Conservation (phyloP, 2,329 filamentous ascomycete genomes). For the Penicillium glabrum region DNA sequence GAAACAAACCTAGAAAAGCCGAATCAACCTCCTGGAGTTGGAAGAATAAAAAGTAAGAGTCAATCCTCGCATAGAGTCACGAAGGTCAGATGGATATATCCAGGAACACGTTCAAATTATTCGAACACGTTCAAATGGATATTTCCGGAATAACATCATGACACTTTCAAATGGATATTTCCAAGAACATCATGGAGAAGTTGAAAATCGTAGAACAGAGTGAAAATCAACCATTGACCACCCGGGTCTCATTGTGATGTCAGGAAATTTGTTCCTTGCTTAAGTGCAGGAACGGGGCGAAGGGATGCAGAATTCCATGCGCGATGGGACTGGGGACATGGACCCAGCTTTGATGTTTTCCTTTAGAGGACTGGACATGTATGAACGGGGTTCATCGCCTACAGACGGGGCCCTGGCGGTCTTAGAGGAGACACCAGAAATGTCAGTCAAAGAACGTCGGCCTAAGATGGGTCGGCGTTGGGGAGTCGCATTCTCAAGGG, state of each 20-base stretch:
- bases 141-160: too few relatives aligned
- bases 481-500: conserved; percentile 41
- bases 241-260: not conserved
- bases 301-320: conserved; percentile 22
- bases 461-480: conserved; percentile 28
- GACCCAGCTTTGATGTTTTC: conserved; percentile 38
- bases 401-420: conserved; percentile 33
- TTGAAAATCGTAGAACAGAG: not conserved
- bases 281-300: not conserved
- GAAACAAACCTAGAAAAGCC: not conserved
- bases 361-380: conserved; percentile 43
- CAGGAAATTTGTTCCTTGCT: not conserved
- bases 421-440: conserved; percentile 38
- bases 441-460: conserved; percentile 31
- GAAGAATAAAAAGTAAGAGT: not conserved
- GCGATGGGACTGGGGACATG: conserved; percentile 38
- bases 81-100: too few relatives aligned
- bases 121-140: too few relatives aligned
- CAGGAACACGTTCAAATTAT: too few relatives aligned
- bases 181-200: too few relatives aligned
- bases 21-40: not conserved
- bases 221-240: not conserved
- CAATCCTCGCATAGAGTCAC: not conserved
- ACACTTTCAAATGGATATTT: too few relatives aligned
- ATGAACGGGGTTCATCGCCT: conserved; percentile 30